These are phyloP conservation scores for Benincasa hispida DNA, from an alignment of 306 rosid species.

Conservation along the genomic window DNA sequence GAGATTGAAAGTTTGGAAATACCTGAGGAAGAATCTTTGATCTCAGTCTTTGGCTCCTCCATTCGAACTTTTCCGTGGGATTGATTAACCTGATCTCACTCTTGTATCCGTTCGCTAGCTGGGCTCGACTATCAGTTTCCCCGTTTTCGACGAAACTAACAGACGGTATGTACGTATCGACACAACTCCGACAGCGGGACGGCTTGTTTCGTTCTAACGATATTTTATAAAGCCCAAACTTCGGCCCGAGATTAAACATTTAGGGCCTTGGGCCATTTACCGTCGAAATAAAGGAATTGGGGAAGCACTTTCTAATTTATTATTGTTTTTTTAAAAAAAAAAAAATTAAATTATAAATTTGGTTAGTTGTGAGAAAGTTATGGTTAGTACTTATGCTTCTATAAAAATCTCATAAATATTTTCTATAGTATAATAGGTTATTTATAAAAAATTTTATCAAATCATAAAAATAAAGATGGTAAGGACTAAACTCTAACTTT, in stretches of 20 bases:
- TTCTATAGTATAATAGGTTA: no score
- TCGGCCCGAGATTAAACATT: background rate
- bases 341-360: no score
- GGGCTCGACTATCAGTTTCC: background rate
- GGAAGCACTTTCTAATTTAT: background rate
- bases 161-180: background rate
- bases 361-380: no score
- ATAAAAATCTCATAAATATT: no score
- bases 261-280: background rate
- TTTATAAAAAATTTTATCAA: no score
- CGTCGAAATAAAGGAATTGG: background rate
- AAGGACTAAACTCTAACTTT: no score
- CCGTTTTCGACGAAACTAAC: background rate
- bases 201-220: background rate
- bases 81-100: background rate
- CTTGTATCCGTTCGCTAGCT: background rate
- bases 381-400: no score
- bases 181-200: background rate
- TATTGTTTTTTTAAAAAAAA: no score
- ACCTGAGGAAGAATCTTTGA: slow-evolving; percentile 5
- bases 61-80: background rate
- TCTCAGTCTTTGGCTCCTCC: background rate
- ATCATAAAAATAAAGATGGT: no score
- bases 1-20: no score
- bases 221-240: background rate